Conservation (phyloP, 345 rosid species). For the Arabidopsis suecica region DNA sequence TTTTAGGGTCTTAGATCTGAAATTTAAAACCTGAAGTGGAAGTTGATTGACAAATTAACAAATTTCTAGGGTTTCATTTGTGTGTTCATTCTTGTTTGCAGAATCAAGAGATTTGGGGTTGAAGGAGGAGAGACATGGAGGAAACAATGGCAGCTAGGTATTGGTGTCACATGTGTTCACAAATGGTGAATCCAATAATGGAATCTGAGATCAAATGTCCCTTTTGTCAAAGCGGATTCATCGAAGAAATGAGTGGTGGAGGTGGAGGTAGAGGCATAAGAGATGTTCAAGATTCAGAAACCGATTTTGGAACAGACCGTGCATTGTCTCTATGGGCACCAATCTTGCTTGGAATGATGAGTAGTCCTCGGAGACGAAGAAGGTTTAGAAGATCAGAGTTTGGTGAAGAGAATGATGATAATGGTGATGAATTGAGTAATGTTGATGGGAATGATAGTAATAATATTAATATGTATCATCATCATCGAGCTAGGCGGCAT, state of each 20-base stretch:
- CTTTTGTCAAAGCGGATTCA: slow-evolving; percentile 57
- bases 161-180: slow-evolving; percentile 82
- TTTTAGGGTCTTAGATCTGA: slow-evolving; percentile 37
- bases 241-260: slow-evolving; percentile 42
- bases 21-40: background rate
- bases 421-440: slow-evolving; percentile 21
- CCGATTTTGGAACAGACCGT: slow-evolving; percentile 75
- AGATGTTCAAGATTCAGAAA: slow-evolving; percentile 50
- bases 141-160: slow-evolving; percentile 54
- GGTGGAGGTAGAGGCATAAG: slow-evolving; percentile 6
- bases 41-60: background rate
- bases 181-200: slow-evolving; percentile 65
- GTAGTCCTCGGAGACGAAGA: slow-evolving; percentile 59
- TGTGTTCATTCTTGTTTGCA: slow-evolving; percentile 18
- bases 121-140: slow-evolving; percentile 52
- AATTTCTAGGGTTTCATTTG: background rate
- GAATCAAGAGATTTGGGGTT: slow-evolving; percentile 25
- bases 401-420: slow-evolving; percentile 57
- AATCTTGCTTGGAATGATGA: slow-evolving; percentile 85
- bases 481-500: slow-evolving; percentile 45
- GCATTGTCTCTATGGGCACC: slow-evolving; percentile 88
- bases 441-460: slow-evolving; percentile 56
- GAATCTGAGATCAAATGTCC: slow-evolving; percentile 92
- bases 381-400: slow-evolving; percentile 61
- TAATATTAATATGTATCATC: slow-evolving; percentile 44